Evolutionary conservation across 2,329 filamentous ascomycete genomes (phyloP), one percentile per base, ranked within the genome.

Genomic region (Aureobasidium sp.): DNA sequence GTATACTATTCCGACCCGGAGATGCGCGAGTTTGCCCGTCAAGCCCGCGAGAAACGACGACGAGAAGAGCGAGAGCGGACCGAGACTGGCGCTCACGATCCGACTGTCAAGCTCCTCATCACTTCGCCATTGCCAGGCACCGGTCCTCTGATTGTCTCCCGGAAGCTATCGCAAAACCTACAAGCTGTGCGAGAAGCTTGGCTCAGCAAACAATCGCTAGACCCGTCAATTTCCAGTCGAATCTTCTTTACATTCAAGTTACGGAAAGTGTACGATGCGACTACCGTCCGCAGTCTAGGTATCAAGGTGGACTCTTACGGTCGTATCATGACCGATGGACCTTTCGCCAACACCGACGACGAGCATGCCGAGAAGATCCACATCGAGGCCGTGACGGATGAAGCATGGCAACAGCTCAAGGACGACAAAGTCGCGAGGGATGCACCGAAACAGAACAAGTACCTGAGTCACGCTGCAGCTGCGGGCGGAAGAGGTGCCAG

Each of bases 241-340:
- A 77, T 95, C 20, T 88, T 94, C 68, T 81, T 97, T 61, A 94
- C 90, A 0, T 96, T 90, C 87, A 87, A 86, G 65, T 82, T 84
- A 29, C 84, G 84, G 63, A 84, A 84, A 63, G 75, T 96, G 3
- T 96, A 88, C 71, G 84, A 89, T 66, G 82, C 83, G n/a, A 90
- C 89, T 5, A 92, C 87, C 1, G 87, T 90, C 63, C 80, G 81
- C 59, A 86, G 82, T 52, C 76, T 96, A 7, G 86, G 86, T 7
- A 81, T 94, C 49, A 75, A 76, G 31, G 69, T 79, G 3, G 76
- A 79, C 59, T 67, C 69, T 1, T 69, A 74, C 34, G 75, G 79
- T 0, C 72, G 68, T 41, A 68, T 76, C 17, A 71, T 68, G 20
- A 67, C 74, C 61, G 70, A 71, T 59, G 67, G 70, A n/a, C 73